Evolutionary conservation across 805 yeast species (phyloP), one percentile per base, ranked within the genome.

Genomic region (Wickerhamiella alocasiicola): DNA sequence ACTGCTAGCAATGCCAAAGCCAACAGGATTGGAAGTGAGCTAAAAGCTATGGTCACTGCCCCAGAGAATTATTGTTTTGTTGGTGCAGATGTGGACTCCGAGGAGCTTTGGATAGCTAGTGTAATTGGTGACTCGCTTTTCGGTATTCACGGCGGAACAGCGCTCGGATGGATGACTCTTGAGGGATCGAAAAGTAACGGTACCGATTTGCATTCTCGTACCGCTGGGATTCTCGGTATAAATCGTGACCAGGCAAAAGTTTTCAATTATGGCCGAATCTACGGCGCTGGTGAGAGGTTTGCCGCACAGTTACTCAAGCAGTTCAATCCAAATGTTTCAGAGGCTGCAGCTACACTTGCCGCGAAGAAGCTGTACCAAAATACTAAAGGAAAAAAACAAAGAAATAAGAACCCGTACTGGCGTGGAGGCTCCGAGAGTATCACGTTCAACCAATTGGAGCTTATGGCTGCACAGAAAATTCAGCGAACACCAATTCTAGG

Each of bases 31-130:
- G 99, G 99, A 0, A 85, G 96, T 1, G 99, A 91, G 56, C 65
- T 93, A 46, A 91, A 93, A 58, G 75, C 95, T 0, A 74, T 83
- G 65, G 67, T 91, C 4, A 64, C 69, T 43, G 95, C 96, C 0
- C 99, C 99, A 0, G 61, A 68, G 2, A 96, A 96, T 0, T 91
- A 87, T 56, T 72, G 73, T 27, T 81, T 91, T 62, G 94, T 91
- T 6, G 99, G 99, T 7, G 99, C 99, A 0, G 99, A 91, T 65
- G 99, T 91, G 6, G 99, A 91, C 59, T 83, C 95, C 28, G 98
- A 91, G 55, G 99, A 91, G 55, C 66, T 91, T 31, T 91, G 99
- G 99, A 91, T 91, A 49, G 98, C 98, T 0, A 81, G 95, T 15
- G 63, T 93, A 18, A 77, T 88, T 24, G 96, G 98, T 3, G 99